phyloP scores from a whole-genome alignment of 2,329 filamentous ascomycete species.

The Xylaria sp. region DNA sequence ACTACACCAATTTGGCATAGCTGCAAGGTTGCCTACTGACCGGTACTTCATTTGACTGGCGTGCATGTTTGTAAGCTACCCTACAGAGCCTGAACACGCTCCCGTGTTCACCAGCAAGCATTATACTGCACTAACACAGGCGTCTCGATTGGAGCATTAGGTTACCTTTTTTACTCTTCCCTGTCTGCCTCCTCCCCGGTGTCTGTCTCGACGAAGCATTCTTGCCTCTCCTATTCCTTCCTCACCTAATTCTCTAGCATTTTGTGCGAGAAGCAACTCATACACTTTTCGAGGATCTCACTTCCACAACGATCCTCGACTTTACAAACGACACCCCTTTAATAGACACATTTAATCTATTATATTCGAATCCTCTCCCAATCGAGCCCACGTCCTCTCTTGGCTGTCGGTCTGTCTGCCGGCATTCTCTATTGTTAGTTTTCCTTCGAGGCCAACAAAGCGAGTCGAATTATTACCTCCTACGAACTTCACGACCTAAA shows the following conservation, averaged over 20 bases:
- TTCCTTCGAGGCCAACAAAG: background rate
- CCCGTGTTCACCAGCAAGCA: too few relatives aligned
- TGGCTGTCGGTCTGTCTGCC: background rate
- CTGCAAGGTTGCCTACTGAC: conserved; percentile 12
- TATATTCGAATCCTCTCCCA: conserved; percentile 12
- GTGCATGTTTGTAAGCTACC: background rate
- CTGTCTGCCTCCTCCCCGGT: background rate
- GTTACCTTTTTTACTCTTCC: conserved; percentile 1
- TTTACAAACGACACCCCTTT: conserved; percentile 10
- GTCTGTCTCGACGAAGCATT: conserved; percentile 2
- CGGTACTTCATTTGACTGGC: background rate
- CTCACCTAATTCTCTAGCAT: conserved; percentile 6
- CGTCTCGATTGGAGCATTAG: background rate
- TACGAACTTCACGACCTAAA: background rate
- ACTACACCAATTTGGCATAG: conserved; percentile 4
- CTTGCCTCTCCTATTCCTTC: background rate
- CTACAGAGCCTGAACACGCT: too few relatives aligned
- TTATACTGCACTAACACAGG: background rate
- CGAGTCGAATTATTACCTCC: conserved; percentile 6
- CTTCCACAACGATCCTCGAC: conserved; percentile 9
- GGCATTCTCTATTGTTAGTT: background rate
- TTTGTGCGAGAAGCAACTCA: conserved; percentile 5
- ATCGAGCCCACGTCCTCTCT: background rate
- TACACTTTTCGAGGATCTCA: background rate
- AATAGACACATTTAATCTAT: conserved; percentile 34